phyloP scores from a whole-genome alignment of 73 alveolate genomes.

The Tetrahymena thermophila region DNA sequence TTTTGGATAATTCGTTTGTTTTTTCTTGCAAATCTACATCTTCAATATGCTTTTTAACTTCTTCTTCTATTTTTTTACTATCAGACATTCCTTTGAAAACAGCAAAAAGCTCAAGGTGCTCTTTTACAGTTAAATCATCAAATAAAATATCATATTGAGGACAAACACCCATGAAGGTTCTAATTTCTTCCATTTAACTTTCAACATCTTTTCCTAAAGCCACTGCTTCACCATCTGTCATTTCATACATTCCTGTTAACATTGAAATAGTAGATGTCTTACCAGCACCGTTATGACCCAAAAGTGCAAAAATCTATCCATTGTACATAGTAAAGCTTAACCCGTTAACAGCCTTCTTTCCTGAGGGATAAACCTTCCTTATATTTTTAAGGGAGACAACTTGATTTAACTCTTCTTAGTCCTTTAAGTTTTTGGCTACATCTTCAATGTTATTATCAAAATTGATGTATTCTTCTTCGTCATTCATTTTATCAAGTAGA shows the following conservation, averaged over 20 bases:
- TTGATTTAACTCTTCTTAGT: conserved; percentile 54
- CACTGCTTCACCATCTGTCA: conserved; percentile 61
- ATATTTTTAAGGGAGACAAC: conserved; percentile 49
- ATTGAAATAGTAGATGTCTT: conserved; percentile 94
- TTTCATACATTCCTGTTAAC: conserved; percentile 69
- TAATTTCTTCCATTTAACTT: conserved; percentile 59
- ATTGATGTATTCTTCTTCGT: neutral
- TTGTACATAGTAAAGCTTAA: conserved; percentile 78
- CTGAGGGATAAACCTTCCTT: conserved; percentile 68
- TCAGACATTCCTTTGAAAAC: conserved; percentile 78
- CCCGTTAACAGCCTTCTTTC: conserved; percentile 83
- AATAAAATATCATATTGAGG: conserved; percentile 96
- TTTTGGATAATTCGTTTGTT: conserved; percentile 59
- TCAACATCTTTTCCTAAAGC: conserved; percentile 57
- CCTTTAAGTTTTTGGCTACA: conserved; percentile 42
- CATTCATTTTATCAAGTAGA: conserved; percentile 1
- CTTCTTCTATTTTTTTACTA: conserved; percentile 46
- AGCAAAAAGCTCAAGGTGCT: conserved; percentile 71
- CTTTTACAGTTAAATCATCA: conserved; percentile 69
- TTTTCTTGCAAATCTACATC: conserved; percentile 76
- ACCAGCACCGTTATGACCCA: conserved; percentile 99
- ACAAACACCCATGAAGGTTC: conserved; percentile 95
- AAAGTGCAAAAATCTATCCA: conserved; percentile 93
- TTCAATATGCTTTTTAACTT: conserved; percentile 59
- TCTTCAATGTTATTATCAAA: conserved; percentile 38